Conservation (phyloP, 345 rosid genomes). For the Gossypium mustelinum region DNA sequence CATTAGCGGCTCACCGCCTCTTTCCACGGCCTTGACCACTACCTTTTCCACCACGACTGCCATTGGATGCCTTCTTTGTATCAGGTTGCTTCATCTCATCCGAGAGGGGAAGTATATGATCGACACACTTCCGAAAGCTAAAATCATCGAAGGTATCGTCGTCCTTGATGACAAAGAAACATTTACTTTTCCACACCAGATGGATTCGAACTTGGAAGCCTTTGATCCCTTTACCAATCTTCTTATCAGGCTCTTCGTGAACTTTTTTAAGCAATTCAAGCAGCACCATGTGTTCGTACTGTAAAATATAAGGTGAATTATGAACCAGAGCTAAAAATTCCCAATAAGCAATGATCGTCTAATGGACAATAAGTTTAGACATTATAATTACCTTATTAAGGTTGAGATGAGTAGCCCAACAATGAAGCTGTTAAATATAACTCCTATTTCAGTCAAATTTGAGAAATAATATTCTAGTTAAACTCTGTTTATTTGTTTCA, state of each 20-base stretch:
- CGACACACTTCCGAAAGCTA: conserved; percentile 96
- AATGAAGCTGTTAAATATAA: conserved; percentile 28
- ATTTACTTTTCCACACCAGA: conserved; percentile 67
- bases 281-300: conserved; percentile 75
- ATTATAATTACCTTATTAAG: conserved; percentile 52
- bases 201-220: conserved; percentile 71
- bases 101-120: conserved; percentile 85
- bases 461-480: too few relatives aligned
- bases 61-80: conserved; percentile 37
- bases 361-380: not conserved
- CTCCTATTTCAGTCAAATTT: too few relatives aligned
- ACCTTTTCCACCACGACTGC: conserved; percentile 35
- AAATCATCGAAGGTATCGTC: conserved; percentile 78
- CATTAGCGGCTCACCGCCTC: too few relatives aligned
- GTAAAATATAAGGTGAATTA: conserved; percentile 13
- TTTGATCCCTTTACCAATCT: conserved; percentile 70
- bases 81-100: conserved; percentile 71
- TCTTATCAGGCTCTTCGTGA: conserved; percentile 62
- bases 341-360: not conserved
- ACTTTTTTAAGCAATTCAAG: conserved; percentile 80
- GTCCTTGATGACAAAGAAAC: conserved; percentile 77
- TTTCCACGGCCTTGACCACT: conserved; percentile 12
- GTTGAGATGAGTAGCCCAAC: conserved; percentile 63
- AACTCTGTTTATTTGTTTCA: too few relatives aligned
- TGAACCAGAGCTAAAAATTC: not conserved